A percentile compares a stretch with the other conserved stretches of the same genome.
Evolutionary conservation across 371 early-diverging fungal genomes (phyloP).

Genomic region (Mucor irregularis): DNA sequence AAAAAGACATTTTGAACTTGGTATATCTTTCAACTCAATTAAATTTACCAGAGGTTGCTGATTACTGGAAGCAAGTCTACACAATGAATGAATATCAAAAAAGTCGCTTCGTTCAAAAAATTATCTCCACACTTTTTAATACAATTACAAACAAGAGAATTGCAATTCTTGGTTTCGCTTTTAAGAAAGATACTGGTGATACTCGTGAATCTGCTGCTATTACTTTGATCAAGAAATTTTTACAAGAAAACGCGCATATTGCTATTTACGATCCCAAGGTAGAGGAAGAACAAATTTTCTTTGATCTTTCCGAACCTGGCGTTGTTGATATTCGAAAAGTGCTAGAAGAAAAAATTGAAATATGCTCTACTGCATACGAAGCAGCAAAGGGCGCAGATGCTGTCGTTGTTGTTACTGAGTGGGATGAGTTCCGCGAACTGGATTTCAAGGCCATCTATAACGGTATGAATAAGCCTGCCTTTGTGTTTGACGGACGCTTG

Average conservation of each 20-base stretch:
- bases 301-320: constrained; percentile 79
- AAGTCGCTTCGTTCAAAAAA: constrained; percentile 77
- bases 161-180: constrained; percentile 91
- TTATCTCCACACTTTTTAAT: constrained; percentile 74
- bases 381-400: constrained; percentile 80
- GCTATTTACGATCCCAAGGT: constrained; percentile 94
- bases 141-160: constrained; percentile 85
- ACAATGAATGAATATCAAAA: constrained; percentile 94
- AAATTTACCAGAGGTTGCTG: constrained; percentile 89
- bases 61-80: constrained; percentile 93
- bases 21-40: constrained; percentile 85
- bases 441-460: constrained; percentile 76
- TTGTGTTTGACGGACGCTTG: constrained; percentile 92
- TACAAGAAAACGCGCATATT: constrained; percentile 80
- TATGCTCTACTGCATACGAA: constrained; percentile 65
- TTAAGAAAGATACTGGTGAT: constrained; percentile 96
- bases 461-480: constrained; percentile 89
- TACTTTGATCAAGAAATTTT: constrained; percentile 76
- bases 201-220: constrained; percentile 95
- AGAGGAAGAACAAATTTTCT: constrained; percentile 73
- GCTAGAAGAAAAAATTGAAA: constrained; percentile 64
- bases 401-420: constrained; percentile 86
- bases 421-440: constrained; percentile 88
- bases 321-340: constrained; percentile 60
- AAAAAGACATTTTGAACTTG: constrained; percentile 93